Conservation (phyloP, 179 eudicot species). For the Gypsophila paniculata region DNA sequence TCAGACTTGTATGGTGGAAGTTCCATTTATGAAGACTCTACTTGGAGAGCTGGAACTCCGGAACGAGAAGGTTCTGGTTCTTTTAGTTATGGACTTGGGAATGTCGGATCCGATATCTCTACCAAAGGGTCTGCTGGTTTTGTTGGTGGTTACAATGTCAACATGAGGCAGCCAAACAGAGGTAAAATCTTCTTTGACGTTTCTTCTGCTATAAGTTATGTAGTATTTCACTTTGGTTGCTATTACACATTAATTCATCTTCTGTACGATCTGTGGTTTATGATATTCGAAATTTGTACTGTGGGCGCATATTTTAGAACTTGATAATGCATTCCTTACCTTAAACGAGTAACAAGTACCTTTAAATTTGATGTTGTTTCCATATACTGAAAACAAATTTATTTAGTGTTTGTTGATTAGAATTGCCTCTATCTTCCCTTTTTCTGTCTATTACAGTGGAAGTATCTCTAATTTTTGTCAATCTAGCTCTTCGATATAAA, state of each 20-base stretch:
- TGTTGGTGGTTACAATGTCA: slow-evolving; percentile 59
- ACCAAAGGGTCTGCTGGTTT: slow-evolving; percentile 51
- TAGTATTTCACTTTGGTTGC: background rate
- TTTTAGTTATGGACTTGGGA: slow-evolving; percentile 65
- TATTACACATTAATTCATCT: background rate
- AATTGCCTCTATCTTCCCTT: background rate
- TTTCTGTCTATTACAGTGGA: background rate
- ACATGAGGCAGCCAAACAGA: slow-evolving; percentile 47
- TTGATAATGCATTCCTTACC: background rate
- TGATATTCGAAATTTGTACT: background rate
- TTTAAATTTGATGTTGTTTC: too few species aligned
- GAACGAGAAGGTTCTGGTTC: slow-evolving; percentile 60
- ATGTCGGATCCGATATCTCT: slow-evolving; percentile 47
- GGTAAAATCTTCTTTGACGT: slow-evolving; percentile 18
- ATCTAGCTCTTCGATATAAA: background rate
- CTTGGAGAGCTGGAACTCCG: slow-evolving; percentile 62
- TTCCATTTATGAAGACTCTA: slow-evolving; percentile 54
- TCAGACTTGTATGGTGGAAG: slow-evolving; percentile 56
- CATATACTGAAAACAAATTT: too few species aligned
- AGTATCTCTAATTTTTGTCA: background rate
- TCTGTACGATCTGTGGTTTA: background rate
- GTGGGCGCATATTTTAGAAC: background rate
- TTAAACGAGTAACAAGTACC: background rate
- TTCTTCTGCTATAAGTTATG: background rate
- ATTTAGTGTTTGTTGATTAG: background rate